These are phyloP conservation scores for Auricularia sp. DNA, from an alignment of 768 basidiomycete genomes.

Conservation along the genomic window DNA sequence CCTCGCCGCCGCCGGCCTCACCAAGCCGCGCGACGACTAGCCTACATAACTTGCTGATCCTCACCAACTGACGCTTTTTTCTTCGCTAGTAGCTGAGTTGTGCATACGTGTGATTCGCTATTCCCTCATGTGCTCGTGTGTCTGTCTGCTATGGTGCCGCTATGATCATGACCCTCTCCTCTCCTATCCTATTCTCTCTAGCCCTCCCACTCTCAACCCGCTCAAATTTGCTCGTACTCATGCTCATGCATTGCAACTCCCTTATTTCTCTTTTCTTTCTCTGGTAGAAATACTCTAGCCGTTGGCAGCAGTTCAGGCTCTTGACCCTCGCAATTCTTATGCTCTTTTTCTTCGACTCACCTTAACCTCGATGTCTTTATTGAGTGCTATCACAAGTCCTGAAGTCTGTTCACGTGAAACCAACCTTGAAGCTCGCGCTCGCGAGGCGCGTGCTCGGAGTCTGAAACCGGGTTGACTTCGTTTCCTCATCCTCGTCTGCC, in stretches of 20 bases:
- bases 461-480: neutral
- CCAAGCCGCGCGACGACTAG: neutral
- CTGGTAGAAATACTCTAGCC: neutral
- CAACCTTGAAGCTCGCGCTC: too few relatives aligned
- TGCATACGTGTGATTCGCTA: neutral
- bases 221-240: neutral
- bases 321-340: neutral
- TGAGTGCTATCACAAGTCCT: too few relatives aligned
- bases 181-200: neutral
- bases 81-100: neutral
- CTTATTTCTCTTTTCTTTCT: neutral
- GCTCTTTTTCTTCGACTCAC: neutral
- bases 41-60: neutral
- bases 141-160: neutral
- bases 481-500: neutral
- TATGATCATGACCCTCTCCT: too few relatives aligned
- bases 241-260: neutral
- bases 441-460: too few relatives aligned
- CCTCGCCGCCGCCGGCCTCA: constrained; percentile 59
- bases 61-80: too few relatives aligned
- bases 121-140: neutral
- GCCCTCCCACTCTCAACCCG: neutral
- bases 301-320: neutral
- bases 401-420: too few relatives aligned
- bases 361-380: too few relatives aligned